Evolutionary conservation across 371 early-diverging fungal genomes (phyloP), one percentile per base, ranked within the genome.

Genomic region (Coemansia sp.): DNA sequence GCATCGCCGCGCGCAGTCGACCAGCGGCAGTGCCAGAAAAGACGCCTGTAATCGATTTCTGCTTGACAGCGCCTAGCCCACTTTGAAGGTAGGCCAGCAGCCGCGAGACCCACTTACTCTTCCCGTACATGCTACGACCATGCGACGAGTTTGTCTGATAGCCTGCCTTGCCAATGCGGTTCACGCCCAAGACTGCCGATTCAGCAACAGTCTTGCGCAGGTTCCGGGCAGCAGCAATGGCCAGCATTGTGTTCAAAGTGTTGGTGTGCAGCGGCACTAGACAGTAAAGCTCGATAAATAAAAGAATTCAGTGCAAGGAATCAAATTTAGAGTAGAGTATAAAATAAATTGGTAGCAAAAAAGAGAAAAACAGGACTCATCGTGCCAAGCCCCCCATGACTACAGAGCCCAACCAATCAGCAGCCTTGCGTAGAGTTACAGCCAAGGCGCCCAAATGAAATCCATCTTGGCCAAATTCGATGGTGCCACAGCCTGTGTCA

Each of bases 391-490:
- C 23, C 13, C 26, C 19, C 19, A n/a, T 17, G 49, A 49, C 19
- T 9, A 17, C 49, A 24, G 2, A 48, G 17, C 13, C 28, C 17
- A 60, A 49, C 48, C 60, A 60, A 15, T 44, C 49, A 49, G 19
- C 19, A 4, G n/a, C 1, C 49, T 17, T 49, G 49, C 39, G 2
- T 57, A n/a, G 13, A 12, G 23, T 53, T 13, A 58, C 12, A 90
- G 67, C 92, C 92, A 92, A 7, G 90, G 91, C 85, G 90, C 84
- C 92, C 92, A 92, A 15, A 85, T 85, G 67, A 87, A 89, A 58
- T 95, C 96, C 94, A 97, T 94, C 67, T 91, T 90, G 0, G 95
- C 89, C 78, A 97, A 85, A 73, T 94, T 96, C 63, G 90, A 87
- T 4, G 96, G 95, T 63, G 96, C 94, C 39, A 87, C 91, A 1